phyloP scores from a whole-genome alignment of 2,329 filamentous ascomycete genomes.

The Polychaeton citri region DNA sequence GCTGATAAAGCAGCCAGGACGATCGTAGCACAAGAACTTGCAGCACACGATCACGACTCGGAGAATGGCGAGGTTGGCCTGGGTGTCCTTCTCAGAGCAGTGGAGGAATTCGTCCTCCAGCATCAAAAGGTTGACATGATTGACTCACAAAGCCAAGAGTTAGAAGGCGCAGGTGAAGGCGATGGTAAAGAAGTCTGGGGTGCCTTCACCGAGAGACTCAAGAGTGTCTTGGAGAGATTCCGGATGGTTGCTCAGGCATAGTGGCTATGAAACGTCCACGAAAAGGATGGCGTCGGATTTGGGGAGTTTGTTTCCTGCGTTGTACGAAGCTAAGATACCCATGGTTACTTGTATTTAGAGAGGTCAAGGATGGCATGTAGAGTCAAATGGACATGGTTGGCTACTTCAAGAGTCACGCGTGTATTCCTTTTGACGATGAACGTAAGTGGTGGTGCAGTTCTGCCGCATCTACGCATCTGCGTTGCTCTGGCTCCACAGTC shows the following conservation, averaged over 20 bases:
- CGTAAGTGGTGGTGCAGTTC: no score
- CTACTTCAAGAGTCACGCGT: no score
- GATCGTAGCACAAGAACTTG: slow-evolving; percentile 23
- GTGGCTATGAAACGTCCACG: no score
- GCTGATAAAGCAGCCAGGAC: slow-evolving; percentile 36
- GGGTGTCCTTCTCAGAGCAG: slow-evolving; percentile 38
- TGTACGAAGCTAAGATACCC: no score
- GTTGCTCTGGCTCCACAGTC: no score
- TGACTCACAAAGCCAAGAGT: slow-evolving; percentile 20
- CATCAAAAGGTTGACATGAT: slow-evolving; percentile 45
- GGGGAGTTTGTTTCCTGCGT: no score
- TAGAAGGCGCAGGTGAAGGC: slow-evolving; percentile 16
- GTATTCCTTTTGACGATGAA: no score
- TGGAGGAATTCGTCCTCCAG: slow-evolving; percentile 49
- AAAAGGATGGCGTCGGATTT: no score
- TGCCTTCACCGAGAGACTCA: slow-evolving; percentile 41
- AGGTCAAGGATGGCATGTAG: no score
- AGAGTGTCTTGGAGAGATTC: slow-evolving; percentile 34
- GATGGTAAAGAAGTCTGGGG: slow-evolving; percentile 33
- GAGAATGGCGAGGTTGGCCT: slow-evolving; percentile 16
- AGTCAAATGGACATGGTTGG: no score
- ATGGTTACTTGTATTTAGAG: no score
- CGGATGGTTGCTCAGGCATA: slow-evolving; percentile 10
- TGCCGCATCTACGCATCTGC: no score
- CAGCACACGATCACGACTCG: slow-evolving; percentile 23